These are phyloP conservation scores for Pochonia chlamydosporia DNA, from an alignment of 2,329 filamentous ascomycete species.

Conservation along the genomic window DNA sequence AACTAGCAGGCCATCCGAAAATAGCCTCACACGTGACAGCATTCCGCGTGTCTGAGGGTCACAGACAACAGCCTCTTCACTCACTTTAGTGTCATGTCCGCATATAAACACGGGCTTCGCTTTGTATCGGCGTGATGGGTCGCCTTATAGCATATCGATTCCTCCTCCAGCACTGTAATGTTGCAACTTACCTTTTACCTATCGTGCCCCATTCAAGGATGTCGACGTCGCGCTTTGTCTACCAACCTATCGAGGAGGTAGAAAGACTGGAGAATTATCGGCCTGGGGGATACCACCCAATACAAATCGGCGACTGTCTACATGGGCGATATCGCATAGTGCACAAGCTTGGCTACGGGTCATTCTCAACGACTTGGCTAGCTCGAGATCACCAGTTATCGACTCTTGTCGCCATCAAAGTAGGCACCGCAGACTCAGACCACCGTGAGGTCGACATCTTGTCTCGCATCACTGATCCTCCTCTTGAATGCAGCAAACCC, in stretches of 20 bases:
- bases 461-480: neutral
- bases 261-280: constrained; percentile 4
- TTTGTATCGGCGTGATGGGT: neutral
- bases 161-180: neutral
- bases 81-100: neutral
- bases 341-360: constrained; percentile 4
- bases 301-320: constrained; percentile 1
- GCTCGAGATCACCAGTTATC: constrained; percentile 2
- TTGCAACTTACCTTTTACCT: neutral
- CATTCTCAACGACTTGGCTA: constrained; percentile 5
- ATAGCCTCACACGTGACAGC: neutral
- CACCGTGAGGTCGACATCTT: neutral
- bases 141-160: neutral
- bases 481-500: constrained; percentile 1
- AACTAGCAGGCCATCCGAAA: neutral
- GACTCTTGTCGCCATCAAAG: constrained; percentile 1
- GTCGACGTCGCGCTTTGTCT: constrained; percentile 8
- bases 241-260: neutral
- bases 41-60: neutral
- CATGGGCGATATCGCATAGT: constrained; percentile 1
- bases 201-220: constrained; percentile 1
- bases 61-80: neutral
- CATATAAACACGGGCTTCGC: constrained; percentile 1
- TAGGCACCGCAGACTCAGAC: neutral
- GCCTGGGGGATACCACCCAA: constrained; percentile 1